phyloP scores from a whole-genome alignment of 2,329 filamentous ascomycete genomes.

The Paraphaeosphaeria minitans region DNA sequence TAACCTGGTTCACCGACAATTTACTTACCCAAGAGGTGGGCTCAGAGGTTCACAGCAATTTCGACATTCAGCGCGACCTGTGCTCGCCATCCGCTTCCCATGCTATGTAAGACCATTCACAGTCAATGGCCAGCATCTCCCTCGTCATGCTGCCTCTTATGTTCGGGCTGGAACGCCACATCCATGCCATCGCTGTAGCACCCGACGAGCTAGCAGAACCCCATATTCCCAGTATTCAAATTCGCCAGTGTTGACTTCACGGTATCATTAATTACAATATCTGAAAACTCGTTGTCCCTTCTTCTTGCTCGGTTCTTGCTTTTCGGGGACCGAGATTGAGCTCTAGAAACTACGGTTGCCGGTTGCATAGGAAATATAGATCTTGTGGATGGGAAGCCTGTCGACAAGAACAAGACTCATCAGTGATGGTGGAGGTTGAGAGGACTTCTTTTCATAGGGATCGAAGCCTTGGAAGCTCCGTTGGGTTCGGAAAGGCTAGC shows the following conservation, averaged over 20 bases:
- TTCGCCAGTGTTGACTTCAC: not conserved
- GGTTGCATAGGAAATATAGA: too few species aligned
- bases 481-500: too few species aligned
- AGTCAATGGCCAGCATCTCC: not conserved
- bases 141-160: slow-evolving; percentile 6
- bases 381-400: too few species aligned
- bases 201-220: not conserved
- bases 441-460: too few species aligned
- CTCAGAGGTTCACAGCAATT: too few species aligned
- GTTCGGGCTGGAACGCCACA: not conserved
- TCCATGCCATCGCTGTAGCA: not conserved
- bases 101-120: not conserved
- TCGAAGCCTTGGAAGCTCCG: too few species aligned
- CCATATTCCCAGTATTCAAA: not conserved
- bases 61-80: too few species aligned
- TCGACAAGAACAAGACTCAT: too few species aligned
- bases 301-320: not conserved
- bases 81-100: not conserved
- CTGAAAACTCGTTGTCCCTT: not conserved
- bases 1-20: too few species aligned
- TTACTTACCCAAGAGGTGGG: too few species aligned
- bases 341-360: not conserved
- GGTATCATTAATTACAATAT: not conserved
- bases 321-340: not conserved
- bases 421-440: too few species aligned